A percentile compares a stretch with the other conserved stretches of the same genome.
These are phyloP conservation scores for Fusarium sp. DNA, from an alignment of 2,329 filamentous ascomycete genomes.

Conservation along the genomic window DNA sequence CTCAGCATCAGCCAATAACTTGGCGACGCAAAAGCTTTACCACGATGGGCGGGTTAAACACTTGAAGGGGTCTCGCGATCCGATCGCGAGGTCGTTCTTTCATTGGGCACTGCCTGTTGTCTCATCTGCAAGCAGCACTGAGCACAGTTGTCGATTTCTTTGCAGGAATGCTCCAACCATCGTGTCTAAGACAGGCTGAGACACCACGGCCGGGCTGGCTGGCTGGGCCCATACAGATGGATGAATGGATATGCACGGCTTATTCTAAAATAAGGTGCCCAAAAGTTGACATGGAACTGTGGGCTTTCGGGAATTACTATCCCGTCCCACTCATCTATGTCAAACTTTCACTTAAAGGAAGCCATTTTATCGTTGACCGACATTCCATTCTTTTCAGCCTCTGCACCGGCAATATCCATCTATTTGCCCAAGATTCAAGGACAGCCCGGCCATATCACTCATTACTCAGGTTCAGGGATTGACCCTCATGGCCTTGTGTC, in stretches of 20 bases:
- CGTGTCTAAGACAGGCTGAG: constrained; percentile 6
- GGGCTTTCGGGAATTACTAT: constrained; percentile 17
- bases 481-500: constrained; percentile 6
- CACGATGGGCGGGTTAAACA: constrained; percentile 1
- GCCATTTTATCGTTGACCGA: constrained; percentile 24
- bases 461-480: constrained; percentile 22
- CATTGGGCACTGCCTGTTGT: neutral
- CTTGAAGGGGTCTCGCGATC: constrained; percentile 23
- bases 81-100: constrained; percentile 7
- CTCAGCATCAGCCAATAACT: constrained; percentile 19
- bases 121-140: constrained; percentile 6
- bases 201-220: neutral
- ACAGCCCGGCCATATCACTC: neutral
- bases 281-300: constrained; percentile 14
- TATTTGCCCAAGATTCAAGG: neutral
- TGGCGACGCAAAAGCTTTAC: constrained; percentile 1
- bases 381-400: constrained; percentile 21
- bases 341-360: constrained; percentile 23
- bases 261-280: constrained; percentile 11
- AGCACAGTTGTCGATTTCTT: constrained; percentile 1
- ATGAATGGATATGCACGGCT: constrained; percentile 19
- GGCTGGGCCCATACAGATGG: neutral
- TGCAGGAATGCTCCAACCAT: constrained; percentile 14
- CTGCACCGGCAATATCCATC: constrained; percentile 1
- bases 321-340: constrained; percentile 19